phyloP scores from a whole-genome alignment of 495 filamentous ascomycete genomes.

The Annulohypoxylon nitens region DNA sequence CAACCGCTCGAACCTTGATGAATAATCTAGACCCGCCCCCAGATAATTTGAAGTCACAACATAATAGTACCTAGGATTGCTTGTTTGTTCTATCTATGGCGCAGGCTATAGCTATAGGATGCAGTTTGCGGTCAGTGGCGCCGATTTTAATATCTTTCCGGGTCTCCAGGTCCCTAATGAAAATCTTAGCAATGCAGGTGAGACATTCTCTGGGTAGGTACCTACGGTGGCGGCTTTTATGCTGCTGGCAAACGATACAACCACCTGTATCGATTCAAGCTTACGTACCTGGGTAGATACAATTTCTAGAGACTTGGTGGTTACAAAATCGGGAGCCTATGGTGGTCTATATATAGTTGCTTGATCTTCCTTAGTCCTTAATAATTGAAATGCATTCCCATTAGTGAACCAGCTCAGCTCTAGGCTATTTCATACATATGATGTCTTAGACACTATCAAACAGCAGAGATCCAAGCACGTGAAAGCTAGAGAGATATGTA shows the following conservation, averaged over 20 bases:
- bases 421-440: not conserved
- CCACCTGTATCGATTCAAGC: not conserved
- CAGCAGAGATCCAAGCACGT: not conserved
- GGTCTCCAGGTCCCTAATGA: not conserved
- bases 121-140: not conserved
- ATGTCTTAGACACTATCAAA: not conserved
- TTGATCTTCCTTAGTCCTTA: too few relatives aligned
- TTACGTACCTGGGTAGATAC: too few relatives aligned
- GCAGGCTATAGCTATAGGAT: not conserved
- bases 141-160: not conserved
- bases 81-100: not conserved
- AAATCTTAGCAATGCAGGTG: not conserved
- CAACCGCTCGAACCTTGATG: not conserved
- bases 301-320: not conserved
- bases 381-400: not conserved
- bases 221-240: not conserved
- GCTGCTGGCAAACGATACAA: not conserved
- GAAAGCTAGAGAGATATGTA: not conserved
- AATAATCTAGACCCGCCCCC: not conserved
- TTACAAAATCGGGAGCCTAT: not conserved
- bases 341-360: too few relatives aligned
- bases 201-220: not conserved
- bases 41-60: not conserved
- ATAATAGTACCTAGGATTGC: not conserved
- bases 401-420: not conserved